A percentile compares a stretch with the other conserved stretches of the same genome.
Conservation (phyloP, 202 grass and related monocot genomes). For the Zoysia matrella region DNA sequence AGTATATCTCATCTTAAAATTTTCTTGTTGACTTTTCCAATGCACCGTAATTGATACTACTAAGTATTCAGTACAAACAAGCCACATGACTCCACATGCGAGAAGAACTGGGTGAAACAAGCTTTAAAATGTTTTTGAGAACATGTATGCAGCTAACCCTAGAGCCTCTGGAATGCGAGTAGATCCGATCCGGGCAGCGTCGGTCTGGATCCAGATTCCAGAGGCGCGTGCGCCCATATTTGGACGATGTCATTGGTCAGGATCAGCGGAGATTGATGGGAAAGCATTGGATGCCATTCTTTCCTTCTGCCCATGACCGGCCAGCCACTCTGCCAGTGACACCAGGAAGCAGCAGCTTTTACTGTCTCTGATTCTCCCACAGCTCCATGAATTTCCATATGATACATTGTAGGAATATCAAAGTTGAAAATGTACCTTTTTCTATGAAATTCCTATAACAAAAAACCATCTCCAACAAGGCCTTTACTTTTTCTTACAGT, state of each 20-base stretch:
- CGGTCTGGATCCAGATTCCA: neutral
- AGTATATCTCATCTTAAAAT: no score
- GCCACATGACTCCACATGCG: neutral
- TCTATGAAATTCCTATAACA: no score
- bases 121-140: constrained; percentile 3
- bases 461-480: no score
- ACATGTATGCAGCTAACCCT: constrained; percentile 15
- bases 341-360: no score
- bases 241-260: constrained; percentile 27
- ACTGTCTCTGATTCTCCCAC: no score
- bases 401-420: no score
- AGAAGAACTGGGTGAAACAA: neutral
- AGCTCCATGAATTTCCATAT: no score
- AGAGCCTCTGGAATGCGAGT: neutral
- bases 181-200: constrained; percentile 12
- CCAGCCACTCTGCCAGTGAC: neutral
- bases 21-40: no score
- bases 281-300: constrained; percentile 5
- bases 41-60: no score
- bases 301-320: neutral
- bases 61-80: neutral
- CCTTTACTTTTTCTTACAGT: no score
- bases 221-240: constrained; percentile 19
- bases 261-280: neutral
- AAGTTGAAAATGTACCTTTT: no score